Evolutionary conservation across 768 basidiomycete genomes (phyloP).

Genomic region (Suillus variegatus): DNA sequence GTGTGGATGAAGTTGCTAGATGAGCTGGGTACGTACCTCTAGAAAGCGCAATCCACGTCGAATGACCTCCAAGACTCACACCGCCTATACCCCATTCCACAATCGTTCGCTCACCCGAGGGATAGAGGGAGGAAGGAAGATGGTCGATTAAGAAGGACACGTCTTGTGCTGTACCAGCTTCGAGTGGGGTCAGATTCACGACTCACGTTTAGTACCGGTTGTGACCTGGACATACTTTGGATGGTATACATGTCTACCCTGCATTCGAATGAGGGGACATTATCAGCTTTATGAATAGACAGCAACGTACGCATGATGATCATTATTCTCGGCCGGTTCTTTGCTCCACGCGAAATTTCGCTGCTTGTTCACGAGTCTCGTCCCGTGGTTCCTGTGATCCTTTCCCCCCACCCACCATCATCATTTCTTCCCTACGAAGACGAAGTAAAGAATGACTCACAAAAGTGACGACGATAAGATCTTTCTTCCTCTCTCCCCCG

Average conservation of each 20-base stretch:
- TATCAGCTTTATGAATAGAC: neutral
- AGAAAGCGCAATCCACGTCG: conserved; percentile 71
- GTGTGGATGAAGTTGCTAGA: neutral
- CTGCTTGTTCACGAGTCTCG: conserved; percentile 23
- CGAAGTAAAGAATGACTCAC: conserved; percentile 16
- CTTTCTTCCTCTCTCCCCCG: conserved; percentile 18
- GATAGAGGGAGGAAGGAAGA: conserved; percentile 73
- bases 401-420: conserved; percentile 1
- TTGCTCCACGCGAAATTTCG: conserved; percentile 28
- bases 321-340: conserved; percentile 24
- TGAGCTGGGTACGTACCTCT: conserved; percentile 34
- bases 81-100: conserved; percentile 74
- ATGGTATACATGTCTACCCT: conserved; percentile 25
- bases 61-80: conserved; percentile 82
- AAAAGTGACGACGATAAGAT: conserved; percentile 29
- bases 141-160: conserved; percentile 83
- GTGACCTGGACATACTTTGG: conserved; percentile 24
- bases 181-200: neutral
- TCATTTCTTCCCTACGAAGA: too few relatives aligned
- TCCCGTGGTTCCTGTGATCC: conserved; percentile 36
- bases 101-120: conserved; percentile 58
- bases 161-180: conserved; percentile 68
- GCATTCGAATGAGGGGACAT: too few relatives aligned
- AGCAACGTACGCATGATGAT: conserved; percentile 30
- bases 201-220: neutral